phyloP scores from a whole-genome alignment of 345 rosid species.

The Eucalyptus curtisii region DNA sequence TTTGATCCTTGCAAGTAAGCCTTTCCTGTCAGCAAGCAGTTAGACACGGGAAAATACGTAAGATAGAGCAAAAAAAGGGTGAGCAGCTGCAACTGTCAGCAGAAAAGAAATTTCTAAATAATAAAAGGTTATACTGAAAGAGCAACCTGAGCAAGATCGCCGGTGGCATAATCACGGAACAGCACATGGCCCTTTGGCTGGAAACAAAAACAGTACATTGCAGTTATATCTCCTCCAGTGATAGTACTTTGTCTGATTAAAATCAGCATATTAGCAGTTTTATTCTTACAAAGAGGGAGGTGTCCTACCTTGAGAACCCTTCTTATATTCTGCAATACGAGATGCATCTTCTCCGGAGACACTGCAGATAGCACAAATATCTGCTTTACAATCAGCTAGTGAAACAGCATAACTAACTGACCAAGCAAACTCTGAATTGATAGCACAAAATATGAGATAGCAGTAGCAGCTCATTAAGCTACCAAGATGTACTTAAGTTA shows the following conservation, averaged over 20 bases:
- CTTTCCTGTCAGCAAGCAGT: slow-evolving; percentile 53
- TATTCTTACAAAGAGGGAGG: background rate
- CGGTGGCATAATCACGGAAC: slow-evolving; percentile 81
- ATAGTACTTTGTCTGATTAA: background rate
- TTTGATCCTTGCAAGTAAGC: slow-evolving; percentile 70
- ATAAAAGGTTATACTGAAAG: background rate
- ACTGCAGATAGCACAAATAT: slow-evolving; percentile 91
- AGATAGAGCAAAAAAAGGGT: background rate
- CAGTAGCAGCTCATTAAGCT: background rate
- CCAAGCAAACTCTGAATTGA: background rate
- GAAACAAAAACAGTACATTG: background rate
- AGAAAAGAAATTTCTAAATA: background rate
- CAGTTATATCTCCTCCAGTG: background rate
- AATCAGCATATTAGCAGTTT: background rate
- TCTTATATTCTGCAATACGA: slow-evolving; percentile 55
- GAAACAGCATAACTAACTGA: background rate
- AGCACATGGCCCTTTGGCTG: slow-evolving; percentile 76
- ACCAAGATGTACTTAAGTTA: background rate
- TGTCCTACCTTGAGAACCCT: slow-evolving; percentile 65
- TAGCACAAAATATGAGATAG: background rate
- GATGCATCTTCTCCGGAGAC: slow-evolving; percentile 88
- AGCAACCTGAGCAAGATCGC: slow-evolving; percentile 91
- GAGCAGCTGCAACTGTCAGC: background rate
- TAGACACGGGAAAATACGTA: background rate
- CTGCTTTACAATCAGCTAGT: slow-evolving; percentile 39